phyloP scores from a whole-genome alignment of 352 stramenopile genomes.

The Lagenidium giganteum region DNA sequence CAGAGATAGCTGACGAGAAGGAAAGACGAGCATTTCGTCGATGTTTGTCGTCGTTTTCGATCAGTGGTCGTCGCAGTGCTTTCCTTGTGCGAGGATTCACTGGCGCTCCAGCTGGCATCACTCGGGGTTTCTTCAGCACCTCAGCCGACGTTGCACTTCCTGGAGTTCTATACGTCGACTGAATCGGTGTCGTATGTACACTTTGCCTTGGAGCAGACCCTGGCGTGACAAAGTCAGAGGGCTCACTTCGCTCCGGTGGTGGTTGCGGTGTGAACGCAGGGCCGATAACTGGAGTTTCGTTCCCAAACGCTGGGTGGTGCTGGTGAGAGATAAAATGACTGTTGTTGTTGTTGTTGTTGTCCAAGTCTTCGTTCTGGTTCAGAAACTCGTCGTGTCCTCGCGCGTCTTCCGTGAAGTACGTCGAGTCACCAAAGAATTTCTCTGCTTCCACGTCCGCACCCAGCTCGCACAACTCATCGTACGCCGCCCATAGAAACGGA shows the following conservation, averaged over 20 bases:
- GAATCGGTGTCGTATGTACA: not conserved
- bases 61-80: conserved; percentile 38
- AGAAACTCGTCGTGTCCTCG: no score
- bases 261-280: no score
- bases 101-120: conserved; percentile 24
- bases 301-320: no score
- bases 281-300: no score
- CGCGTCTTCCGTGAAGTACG: no score
- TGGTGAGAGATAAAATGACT: no score
- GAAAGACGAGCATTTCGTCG: conserved; percentile 43
- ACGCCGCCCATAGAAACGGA: conserved; percentile 89
- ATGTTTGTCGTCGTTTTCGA: conserved; percentile 52
- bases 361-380: no score
- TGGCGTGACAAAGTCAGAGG: no score
- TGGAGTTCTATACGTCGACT: conserved; percentile 9
- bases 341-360: not conserved
- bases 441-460: conserved; percentile 66
- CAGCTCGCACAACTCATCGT: conserved; percentile 91
- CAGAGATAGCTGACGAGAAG: conserved; percentile 48
- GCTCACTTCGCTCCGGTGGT: no score
- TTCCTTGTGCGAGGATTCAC: conserved; percentile 34
- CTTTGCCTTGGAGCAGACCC: no score
- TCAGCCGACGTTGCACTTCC: conserved; percentile 11
- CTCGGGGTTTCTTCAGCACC: conserved; percentile 52
- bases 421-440: conserved; percentile 70